Evolutionary conservation across 164 flowering plant genomes (phyloP), one percentile per base, ranked within the genome.

Genomic region (Vitis riparia): DNA sequence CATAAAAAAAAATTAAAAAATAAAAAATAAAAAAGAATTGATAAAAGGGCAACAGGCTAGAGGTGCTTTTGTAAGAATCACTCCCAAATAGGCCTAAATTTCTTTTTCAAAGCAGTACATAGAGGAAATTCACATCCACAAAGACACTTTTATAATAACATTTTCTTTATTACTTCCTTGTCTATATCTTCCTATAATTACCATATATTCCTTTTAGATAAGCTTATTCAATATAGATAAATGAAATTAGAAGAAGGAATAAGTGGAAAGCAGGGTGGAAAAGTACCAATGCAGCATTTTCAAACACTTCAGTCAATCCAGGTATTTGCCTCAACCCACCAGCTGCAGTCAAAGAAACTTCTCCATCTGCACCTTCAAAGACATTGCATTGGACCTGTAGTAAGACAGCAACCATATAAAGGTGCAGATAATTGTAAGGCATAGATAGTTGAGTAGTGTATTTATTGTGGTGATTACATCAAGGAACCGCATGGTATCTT

Each of bases 271-370:
- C 16, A 4, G 37, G 23, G 1, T 1, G 51, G 8, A 66, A 27
- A 63, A 66, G 23, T 89, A 95, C 98, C 94, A 93, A 65, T 66
- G 97, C 99, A 70, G 92, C 96, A 80, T 85, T 90, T 81, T 95
- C 98, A 79, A 55, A 90, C 50, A 69, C 86, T 17, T 87, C 91
- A 17, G 72, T 68, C 61, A 86, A 70, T 68, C 94, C 97, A 73
- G 95, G 89, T 47, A 95, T 82, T 81, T 88, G 86, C 82, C 98
- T 88, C 82, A 89, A 79, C 59, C 98, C 99, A 67, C 98, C 98
- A 83, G 78, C 99, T 53, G 90, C 92, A 67, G 99, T 95, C 74
- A 93, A 78, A 65, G 98, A 86, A 75, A 93, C 88, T 78, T 91
- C 93, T 56, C 97, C 98, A 65, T 66, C 79, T 61, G 93, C 96